Conservation (phyloP, 345 rosid species). For the Populus tremula region DNA sequence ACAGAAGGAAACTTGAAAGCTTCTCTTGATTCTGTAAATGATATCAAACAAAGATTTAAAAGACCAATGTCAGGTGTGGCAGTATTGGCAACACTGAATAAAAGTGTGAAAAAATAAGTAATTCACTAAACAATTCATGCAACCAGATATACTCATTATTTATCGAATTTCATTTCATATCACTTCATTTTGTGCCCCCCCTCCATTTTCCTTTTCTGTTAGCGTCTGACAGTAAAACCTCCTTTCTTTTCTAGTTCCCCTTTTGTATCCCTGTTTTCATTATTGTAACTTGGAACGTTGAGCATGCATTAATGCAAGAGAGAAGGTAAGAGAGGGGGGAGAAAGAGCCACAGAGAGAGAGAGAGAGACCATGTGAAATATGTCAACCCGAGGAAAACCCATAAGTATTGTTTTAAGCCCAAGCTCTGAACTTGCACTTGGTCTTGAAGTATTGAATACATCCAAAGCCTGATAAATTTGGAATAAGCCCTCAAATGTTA, state of each 20-base stretch:
- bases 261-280: too few relatives aligned
- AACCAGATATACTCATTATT: too few relatives aligned
- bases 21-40: conserved; percentile 53
- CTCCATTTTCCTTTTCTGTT: too few relatives aligned
- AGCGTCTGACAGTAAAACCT: too few relatives aligned
- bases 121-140: too few relatives aligned
- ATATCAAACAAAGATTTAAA: conserved; percentile 14
- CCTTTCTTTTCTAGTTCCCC: too few relatives aligned
- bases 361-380: conserved; percentile 52
- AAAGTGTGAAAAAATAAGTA: too few relatives aligned
- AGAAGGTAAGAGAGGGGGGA: background rate
- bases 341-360: conserved; percentile 2
- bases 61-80: too few relatives aligned
- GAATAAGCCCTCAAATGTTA: conserved; percentile 59
- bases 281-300: background rate
- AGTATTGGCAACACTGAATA: too few relatives aligned
- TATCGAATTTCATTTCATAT: too few relatives aligned
- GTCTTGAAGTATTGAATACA: conserved; percentile 27
- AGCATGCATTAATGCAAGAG: background rate
- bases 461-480: conserved; percentile 51
- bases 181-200: too few relatives aligned
- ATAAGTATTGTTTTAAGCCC: conserved; percentile 64
- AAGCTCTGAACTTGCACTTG: conserved; percentile 41
- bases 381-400: conserved; percentile 64
- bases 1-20: conserved; percentile 60